Conservation (phyloP, 2,329 filamentous ascomycete genomes). For the Diaporthe destruens region DNA sequence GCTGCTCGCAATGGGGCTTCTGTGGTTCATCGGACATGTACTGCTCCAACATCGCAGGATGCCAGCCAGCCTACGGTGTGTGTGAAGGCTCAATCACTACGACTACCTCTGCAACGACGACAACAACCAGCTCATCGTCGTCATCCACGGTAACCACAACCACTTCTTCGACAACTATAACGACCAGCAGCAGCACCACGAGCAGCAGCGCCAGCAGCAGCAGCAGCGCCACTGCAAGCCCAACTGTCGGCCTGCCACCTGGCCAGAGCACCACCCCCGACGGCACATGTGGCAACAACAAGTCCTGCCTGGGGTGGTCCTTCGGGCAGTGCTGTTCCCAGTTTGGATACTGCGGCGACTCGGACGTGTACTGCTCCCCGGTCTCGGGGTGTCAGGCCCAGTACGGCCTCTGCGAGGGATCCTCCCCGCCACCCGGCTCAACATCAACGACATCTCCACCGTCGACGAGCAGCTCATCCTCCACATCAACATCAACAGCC, state of each 20-base stretch:
- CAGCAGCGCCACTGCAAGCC: conserved; percentile 11
- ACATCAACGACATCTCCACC: conserved; percentile 9
- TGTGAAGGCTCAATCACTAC: conserved; percentile 16
- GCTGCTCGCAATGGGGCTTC: conserved; percentile 25
- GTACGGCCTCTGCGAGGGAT: conserved; percentile 12
- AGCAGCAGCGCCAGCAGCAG: neutral
- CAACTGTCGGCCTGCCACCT: conserved; percentile 20
- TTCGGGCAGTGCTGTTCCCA: conserved; percentile 38
- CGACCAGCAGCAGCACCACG: conserved; percentile 10
- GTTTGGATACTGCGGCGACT: conserved; percentile 28
- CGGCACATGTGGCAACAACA: conserved; percentile 32
- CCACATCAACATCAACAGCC: neutral
- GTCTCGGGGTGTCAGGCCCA: conserved; percentile 17
- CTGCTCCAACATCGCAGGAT: conserved; percentile 9
- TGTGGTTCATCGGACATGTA: conserved; percentile 14
- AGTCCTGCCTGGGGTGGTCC: conserved; percentile 30
- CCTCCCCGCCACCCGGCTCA: neutral
- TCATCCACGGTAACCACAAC: conserved; percentile 5
- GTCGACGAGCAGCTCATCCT: neutral
- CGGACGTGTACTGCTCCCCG: conserved; percentile 20
- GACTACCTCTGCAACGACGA: conserved; percentile 1
- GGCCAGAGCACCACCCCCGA: conserved; percentile 31
- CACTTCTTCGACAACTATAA: neutral
- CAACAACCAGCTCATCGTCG: neutral
- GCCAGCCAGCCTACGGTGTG: neutral